phyloP scores from a whole-genome alignment of 1,284 basidiomycete species.

The Trichosporon ovoides region DNA sequence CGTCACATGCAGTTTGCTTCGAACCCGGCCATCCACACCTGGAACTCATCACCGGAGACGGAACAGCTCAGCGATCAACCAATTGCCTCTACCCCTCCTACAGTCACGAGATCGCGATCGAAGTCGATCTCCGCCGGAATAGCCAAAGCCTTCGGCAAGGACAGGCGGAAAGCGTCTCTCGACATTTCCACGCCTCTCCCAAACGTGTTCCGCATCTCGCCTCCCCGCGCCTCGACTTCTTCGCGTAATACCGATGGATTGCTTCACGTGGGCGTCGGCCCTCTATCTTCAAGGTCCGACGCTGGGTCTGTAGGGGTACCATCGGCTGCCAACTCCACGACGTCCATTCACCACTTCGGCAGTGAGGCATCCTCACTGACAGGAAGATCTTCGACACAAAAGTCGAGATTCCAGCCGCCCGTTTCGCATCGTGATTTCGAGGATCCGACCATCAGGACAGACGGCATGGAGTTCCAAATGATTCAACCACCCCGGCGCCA shows the following conservation, averaged over 20 bases:
- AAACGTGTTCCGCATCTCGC: background rate
- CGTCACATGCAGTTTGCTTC: background rate
- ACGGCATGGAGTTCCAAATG: slow-evolving; percentile 48
- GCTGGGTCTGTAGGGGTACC: background rate
- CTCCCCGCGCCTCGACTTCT: background rate
- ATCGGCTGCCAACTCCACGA: background rate
- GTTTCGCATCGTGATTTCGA: slow-evolving; percentile 42
- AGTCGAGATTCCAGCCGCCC: slow-evolving; percentile 21
- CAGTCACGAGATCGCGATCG: slow-evolving; percentile 30
- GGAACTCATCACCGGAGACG: background rate
- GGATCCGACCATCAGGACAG: slow-evolving; percentile 42
- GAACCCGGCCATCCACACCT: background rate
- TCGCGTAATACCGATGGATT: background rate
- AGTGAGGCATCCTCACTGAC: background rate
- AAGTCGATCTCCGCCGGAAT: slow-evolving; percentile 39
- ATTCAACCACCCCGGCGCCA: slow-evolving; percentile 29
- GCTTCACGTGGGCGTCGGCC: background rate
- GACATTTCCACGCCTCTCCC: background rate
- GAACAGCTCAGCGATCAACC: background rate
- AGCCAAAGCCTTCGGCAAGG: slow-evolving; percentile 24
- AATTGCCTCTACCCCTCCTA: background rate
- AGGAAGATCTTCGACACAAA: background rate
- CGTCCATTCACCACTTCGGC: slow-evolving; percentile 4
- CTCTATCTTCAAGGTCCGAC: background rate
- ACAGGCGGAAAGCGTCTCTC: slow-evolving; percentile 2